These are phyloP conservation scores for Metschnikowia noctiluminum DNA, from an alignment of 805 yeast genomes.

Conservation along the genomic window DNA sequence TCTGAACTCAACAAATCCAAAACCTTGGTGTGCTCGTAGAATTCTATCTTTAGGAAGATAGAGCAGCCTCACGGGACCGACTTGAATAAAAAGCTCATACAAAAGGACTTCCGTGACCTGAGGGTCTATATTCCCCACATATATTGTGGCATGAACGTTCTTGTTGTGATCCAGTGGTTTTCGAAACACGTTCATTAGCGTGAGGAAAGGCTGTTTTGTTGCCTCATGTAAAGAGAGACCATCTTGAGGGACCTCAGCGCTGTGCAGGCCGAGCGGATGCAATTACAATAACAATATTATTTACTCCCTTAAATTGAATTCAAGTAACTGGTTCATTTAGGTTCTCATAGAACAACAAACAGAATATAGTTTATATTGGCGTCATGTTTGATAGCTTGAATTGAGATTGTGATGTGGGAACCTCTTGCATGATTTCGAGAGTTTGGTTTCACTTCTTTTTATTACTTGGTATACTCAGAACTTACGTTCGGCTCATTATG, in stretches of 20 bases:
- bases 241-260: neutral
- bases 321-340: no score
- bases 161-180: slow-evolving; percentile 43
- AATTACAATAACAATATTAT: no score
- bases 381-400: no score
- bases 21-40: slow-evolving; percentile 72
- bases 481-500: neutral
- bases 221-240: neutral
- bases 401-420: no score
- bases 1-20: slow-evolving; percentile 77
- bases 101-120: slow-evolving; percentile 67
- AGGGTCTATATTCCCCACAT: slow-evolving; percentile 80
- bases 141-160: slow-evolving; percentile 62
- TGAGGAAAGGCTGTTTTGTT: neutral
- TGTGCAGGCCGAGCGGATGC: neutral
- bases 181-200: slow-evolving; percentile 30
- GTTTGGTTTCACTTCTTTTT: no score
- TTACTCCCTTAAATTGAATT: no score
- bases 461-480: neutral
- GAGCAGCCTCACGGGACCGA: slow-evolving; percentile 70
- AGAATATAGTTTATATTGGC: no score
- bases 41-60: slow-evolving; percentile 79
- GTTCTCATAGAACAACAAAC: no score
- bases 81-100: slow-evolving; percentile 81
- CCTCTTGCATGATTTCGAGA: no score